phyloP scores from a whole-genome alignment of 176 grass and related monocot species.

The Chloris gayana region DNA sequence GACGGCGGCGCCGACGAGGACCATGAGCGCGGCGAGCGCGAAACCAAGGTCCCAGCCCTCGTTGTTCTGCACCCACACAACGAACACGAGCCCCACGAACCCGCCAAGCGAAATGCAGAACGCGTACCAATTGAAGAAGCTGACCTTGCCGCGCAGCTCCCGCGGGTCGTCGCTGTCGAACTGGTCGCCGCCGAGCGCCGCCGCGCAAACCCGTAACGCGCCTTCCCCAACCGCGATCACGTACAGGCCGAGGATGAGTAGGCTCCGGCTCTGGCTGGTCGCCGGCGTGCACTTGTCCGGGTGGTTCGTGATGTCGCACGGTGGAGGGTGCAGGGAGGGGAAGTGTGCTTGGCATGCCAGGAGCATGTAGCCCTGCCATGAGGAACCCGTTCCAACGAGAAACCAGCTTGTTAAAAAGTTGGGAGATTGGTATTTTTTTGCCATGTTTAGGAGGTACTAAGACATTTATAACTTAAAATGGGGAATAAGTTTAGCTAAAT shows the following conservation, averaged over 20 bases:
- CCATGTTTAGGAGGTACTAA: no score
- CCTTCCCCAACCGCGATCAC: slow-evolving; percentile 51
- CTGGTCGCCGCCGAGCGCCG: slow-evolving; percentile 66
- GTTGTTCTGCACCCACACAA: slow-evolving; percentile 71
- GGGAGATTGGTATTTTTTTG: background rate
- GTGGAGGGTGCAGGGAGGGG: slow-evolving; percentile 47
- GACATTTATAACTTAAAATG: no score
- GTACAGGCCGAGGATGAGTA: slow-evolving; percentile 58
- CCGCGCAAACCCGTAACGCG: slow-evolving; percentile 35
- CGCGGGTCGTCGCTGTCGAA: slow-evolving; percentile 43
- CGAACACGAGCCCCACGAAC: slow-evolving; percentile 44
- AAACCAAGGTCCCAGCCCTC: slow-evolving; percentile 54
- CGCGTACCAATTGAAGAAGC: slow-evolving; percentile 72
- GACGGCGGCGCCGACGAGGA: slow-evolving; percentile 23
- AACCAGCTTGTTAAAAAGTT: background rate
- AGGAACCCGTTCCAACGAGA: background rate
- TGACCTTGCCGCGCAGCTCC: slow-evolving; percentile 42
- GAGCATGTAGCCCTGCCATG: slow-evolving; percentile 47
- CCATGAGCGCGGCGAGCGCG: slow-evolving; percentile 29
- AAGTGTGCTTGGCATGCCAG: slow-evolving; percentile 55
- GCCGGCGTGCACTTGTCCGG: slow-evolving; percentile 23
- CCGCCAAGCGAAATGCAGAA: slow-evolving; percentile 54
- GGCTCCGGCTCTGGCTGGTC: slow-evolving; percentile 30
- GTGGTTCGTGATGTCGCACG: slow-evolving; percentile 38
- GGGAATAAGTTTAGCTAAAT: background rate